Conservation (phyloP, 345 rosid genomes). For the Pugionium cornutum region DNA sequence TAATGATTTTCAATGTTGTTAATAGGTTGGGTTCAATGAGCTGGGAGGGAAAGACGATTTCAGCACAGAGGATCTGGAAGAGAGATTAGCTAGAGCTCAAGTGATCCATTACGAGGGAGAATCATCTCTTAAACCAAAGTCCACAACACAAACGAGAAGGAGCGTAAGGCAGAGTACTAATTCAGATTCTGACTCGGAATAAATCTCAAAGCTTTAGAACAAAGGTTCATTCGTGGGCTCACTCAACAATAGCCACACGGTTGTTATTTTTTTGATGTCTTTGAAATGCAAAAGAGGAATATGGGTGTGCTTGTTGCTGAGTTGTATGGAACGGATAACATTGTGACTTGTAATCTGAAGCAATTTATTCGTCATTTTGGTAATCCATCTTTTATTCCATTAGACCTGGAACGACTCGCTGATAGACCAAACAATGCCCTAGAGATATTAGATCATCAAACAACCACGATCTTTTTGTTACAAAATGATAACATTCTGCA, state of each 20-base stretch:
- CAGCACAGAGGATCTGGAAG: conserved; percentile 86
- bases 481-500: not conserved
- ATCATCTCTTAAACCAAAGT: conserved; percentile 57
- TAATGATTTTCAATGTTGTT: conserved; percentile 9
- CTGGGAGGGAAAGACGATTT: conserved; percentile 97
- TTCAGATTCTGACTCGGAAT: conserved; percentile 68
- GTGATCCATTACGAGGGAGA: conserved; percentile 84
- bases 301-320: not conserved
- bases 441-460: conserved; percentile 11
- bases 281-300: not conserved
- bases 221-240: not conserved
- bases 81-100: conserved; percentile 85
- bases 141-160: conserved; percentile 55
- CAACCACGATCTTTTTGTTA: not conserved
- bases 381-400: not conserved
- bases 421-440: not conserved
- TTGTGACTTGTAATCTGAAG: conserved; percentile 4
- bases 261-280: not conserved
- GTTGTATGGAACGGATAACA: conserved; percentile 1
- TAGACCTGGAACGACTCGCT: not conserved
- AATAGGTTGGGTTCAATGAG: conserved; percentile 92
- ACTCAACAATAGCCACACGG: not conserved
- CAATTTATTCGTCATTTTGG: not conserved
- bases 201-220: not conserved
- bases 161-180: conserved; percentile 69